Base-by-base conservation (phyloP, 2,329 filamentous ascomycete species). In the Ophiostoma ulmi region DNA sequence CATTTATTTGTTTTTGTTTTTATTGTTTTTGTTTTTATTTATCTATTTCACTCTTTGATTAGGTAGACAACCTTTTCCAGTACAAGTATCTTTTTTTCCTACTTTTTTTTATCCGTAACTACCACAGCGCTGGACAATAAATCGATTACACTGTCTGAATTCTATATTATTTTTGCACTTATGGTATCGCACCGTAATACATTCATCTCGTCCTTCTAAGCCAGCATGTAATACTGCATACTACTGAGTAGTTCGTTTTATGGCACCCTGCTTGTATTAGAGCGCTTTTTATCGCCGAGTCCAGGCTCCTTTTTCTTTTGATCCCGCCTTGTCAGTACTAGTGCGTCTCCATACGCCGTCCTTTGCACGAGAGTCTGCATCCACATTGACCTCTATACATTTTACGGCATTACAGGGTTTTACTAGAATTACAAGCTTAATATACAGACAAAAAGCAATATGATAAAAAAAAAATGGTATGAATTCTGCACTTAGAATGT, bases 221-320 rank as follows among this genome's bases (percentile, higher is more conserved):
- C 14, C 26, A n/a, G 17, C 31, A 31, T 38, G 31, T 64, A 64
- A 36, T 64, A n/a, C 8, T 64, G 61, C 31, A 36, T 39, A n/a
- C 13, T 64, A 35, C 31, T 6, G 61, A 14, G 14, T 36, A 13
- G 3, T 17, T n/a, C 20, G 8, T 20, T 31, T 39, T 36, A 31
- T 38, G 35, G 17, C 2, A 14, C 52, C n/a, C 4, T 31, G 44
- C 26, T 6, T 4, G 5, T 58, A 14, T 17, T 58, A 58, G 52
- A 7, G n/a, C 52, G n/a, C 52, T 26, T 65, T 39, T 65, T 39
- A 65, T 65, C 63, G 63, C 63, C 63, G 63, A 41, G 36, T 39
- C 36, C 63, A 36, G 31, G 36, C 36, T 39, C 36, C 11, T 8
- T 26, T 26, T 26, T 41, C 20, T 3, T 8, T 39, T 65, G n/a